Percentiles rank a stretch among this genome's conserved stretches.
Conservation (phyloP, 495 filamentous ascomycete species). For the Beverwykella pulmonaria region DNA sequence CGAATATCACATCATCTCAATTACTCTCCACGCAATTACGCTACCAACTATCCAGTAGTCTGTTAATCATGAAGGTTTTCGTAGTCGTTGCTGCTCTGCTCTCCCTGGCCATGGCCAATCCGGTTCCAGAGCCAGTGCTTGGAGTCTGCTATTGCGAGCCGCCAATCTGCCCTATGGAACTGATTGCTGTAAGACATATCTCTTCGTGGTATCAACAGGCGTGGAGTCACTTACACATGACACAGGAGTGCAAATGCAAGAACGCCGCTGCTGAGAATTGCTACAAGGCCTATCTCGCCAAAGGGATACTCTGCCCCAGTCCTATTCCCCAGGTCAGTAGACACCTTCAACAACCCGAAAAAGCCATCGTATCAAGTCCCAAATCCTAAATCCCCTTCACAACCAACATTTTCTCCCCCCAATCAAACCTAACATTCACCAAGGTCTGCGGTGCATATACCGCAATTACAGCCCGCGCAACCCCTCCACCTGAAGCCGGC, state of each 20-base stretch:
- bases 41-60: background rate
- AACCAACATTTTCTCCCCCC: too few relatives aligned
- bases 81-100: slow-evolving; percentile 4
- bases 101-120: slow-evolving; percentile 3
- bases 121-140: background rate
- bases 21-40: background rate
- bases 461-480: background rate
- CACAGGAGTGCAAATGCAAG: slow-evolving; percentile 33
- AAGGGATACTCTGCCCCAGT: slow-evolving; percentile 19
- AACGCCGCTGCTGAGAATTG: slow-evolving; percentile 23
- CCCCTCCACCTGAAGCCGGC: background rate
- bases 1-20: background rate
- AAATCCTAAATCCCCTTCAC: too few relatives aligned
- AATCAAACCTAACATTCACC: too few relatives aligned
- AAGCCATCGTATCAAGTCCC: too few relatives aligned
- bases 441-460: too few relatives aligned
- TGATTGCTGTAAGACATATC: slow-evolving; percentile 10
- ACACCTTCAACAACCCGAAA: background rate
- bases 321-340: slow-evolving; percentile 15
- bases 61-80: slow-evolving; percentile 18
- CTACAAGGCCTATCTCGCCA: slow-evolving; percentile 13
- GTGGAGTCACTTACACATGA: background rate
- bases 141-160: background rate
- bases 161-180: slow-evolving; percentile 14
- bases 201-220: background rate